Evolutionary conservation across 495 filamentous ascomycete genomes (phyloP), one percentile per base, ranked within the genome.

Genomic region (Lasiosphaeris hirsuta): DNA sequence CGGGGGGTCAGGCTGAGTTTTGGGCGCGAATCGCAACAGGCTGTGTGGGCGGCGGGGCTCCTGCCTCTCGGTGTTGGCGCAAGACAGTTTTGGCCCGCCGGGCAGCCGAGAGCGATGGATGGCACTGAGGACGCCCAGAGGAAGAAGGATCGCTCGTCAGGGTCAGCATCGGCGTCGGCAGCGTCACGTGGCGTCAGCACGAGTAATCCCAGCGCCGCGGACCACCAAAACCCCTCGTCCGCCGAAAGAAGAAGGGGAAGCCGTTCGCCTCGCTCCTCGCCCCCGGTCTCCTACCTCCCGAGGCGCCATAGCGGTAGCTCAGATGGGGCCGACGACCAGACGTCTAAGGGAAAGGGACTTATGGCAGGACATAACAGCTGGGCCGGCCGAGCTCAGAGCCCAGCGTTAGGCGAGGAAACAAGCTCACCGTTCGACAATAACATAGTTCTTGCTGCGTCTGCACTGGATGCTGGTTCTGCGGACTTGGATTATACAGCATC

Each of bases 151-250:
- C 59, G 43, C 39, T 62, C 58, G 46, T 41, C 45, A 60, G 53
- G 58, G 58, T 63, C 66, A 62, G 64, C 53, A 37, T 53, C 38
- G 38, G 23, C 44, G 33, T 53, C 38, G 38, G 23, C 39, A 44
- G 34, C 62, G 67, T 69, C 69, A 69, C 67, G 56, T 67, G 62
- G 60, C 37, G 64, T 69, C 64, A 71, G 62, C 64, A 69, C 50
- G 54, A 64, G 38, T 54, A 48, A 23, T 33, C 17, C 39, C 37
- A 50, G 55, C 46, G 35, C 46, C 39, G 46, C 57, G 49, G 57
- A 40, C 36, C 51, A 59, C 40, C 56, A 48, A 30, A 41, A 58
- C 58, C 56, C 64, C 59, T 59, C 64, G n/a, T 17, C 50, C 4
- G 30, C 35, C 38, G 51, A 46, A 18, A 56, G 45, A 35, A 59